Evolutionary conservation across 352 stramenopile genomes (phyloP).

Genomic region (Plasmopara viticola): DNA sequence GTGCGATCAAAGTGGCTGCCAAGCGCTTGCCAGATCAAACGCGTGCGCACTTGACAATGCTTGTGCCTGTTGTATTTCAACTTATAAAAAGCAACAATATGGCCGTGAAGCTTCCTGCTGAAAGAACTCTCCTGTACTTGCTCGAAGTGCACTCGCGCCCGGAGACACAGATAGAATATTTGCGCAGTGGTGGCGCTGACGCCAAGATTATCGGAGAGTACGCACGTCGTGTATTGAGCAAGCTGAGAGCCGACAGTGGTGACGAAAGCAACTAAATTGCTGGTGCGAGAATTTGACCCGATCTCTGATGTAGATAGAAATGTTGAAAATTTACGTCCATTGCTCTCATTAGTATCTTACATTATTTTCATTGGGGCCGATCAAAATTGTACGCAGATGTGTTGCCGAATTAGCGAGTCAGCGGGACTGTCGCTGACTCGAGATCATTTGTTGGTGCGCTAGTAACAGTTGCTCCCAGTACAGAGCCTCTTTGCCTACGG

Average conservation of each 20-base stretch:
- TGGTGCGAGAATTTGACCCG: not conserved
- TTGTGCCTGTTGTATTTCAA: conserved; percentile 77
- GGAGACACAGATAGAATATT: conserved; percentile 71
- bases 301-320: not conserved
- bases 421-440: conserved; percentile 15
- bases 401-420: conserved; percentile 20
- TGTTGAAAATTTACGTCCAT: not conserved
- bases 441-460: conserved; percentile 16
- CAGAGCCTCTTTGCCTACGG: conserved; percentile 14
- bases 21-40: conserved; percentile 59
- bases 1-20: conserved; percentile 64
- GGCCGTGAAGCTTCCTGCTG: conserved; percentile 78
- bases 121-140: conserved; percentile 82
- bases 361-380: not conserved
- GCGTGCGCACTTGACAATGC: conserved; percentile 40
- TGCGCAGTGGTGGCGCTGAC: conserved; percentile 44
- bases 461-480: conserved; percentile 10
- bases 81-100: conserved; percentile 88
- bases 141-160: conserved; percentile 79
- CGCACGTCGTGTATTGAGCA: conserved; percentile 76
- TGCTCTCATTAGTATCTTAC: not conserved
- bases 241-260: conserved; percentile 81
- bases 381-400: not conserved
- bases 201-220: conserved; percentile 87
- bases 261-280: conserved; percentile 63